Percentiles rank a stretch among this genome's conserved stretches.
Conservation (phyloP, 1,284 basidiomycete species). For the Leucoagaricus sp. region DNA sequence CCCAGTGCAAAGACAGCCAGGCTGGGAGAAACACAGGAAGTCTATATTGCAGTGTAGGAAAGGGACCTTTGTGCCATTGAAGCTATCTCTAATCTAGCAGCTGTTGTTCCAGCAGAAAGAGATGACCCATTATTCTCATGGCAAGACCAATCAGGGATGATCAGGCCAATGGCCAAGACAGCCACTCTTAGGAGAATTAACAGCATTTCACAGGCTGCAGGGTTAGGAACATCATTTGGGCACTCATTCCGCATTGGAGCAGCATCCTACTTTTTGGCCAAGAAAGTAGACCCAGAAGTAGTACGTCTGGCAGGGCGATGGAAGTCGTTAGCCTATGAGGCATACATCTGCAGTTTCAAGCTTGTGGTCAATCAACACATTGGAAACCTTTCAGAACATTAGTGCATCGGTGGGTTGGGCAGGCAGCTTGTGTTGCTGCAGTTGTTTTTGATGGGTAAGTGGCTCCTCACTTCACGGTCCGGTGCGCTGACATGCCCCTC, state of each 20-base stretch:
- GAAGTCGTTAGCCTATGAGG: slow-evolving; percentile 19
- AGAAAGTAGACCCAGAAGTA: slow-evolving; percentile 31
- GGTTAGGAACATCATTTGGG: slow-evolving; percentile 33
- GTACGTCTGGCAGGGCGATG: slow-evolving; percentile 23
- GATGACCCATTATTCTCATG: background rate
- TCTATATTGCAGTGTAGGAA: slow-evolving; percentile 25
- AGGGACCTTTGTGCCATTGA: slow-evolving; percentile 26
- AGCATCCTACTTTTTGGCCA: slow-evolving; percentile 26
- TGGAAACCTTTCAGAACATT: background rate
- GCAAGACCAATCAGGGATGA: slow-evolving; percentile 4
- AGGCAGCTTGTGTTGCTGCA: background rate
- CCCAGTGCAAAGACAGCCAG: background rate
- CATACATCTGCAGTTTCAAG: slow-evolving; percentile 19
- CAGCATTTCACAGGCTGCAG: slow-evolving; percentile 20
- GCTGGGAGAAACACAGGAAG: slow-evolving; percentile 30
- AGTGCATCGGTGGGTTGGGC: background rate
- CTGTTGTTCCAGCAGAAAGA: slow-evolving; percentile 27
- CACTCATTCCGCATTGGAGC: slow-evolving; percentile 34
- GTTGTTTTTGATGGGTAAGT: background rate
- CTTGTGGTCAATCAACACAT: slow-evolving; percentile 1
- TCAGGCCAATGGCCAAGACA: slow-evolving; percentile 29
- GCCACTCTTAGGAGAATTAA: slow-evolving; percentile 30
- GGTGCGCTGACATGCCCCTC: background rate
- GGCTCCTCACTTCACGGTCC: slow-evolving; percentile 1
- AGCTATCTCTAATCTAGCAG: slow-evolving; percentile 30